phyloP scores from a whole-genome alignment of 345 rosid species.

The Populus simonii region DNA sequence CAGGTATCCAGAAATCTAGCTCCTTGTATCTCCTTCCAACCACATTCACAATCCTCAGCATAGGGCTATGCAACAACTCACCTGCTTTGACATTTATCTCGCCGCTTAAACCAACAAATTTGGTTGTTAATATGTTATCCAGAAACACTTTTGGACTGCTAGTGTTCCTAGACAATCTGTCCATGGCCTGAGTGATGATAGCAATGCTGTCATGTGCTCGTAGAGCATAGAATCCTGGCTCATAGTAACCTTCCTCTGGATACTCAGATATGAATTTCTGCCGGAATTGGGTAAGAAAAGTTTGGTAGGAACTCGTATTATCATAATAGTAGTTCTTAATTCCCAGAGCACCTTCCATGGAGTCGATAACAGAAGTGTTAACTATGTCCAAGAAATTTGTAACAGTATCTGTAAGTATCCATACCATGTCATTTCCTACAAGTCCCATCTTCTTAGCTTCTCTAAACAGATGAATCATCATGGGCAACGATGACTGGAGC shows the following conservation, averaged over 20 bases:
- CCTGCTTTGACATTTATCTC: slow-evolving; percentile 28
- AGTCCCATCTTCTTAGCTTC: slow-evolving; percentile 39
- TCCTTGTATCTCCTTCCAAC: slow-evolving; percentile 41
- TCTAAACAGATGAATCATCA: slow-evolving; percentile 35
- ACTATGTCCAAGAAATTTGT: slow-evolving; percentile 31
- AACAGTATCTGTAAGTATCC: slow-evolving; percentile 40
- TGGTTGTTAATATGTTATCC: slow-evolving; percentile 12
- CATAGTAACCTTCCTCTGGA: slow-evolving; percentile 26
- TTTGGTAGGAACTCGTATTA: slow-evolving; percentile 3
- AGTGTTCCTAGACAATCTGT: not conserved
- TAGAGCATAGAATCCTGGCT: slow-evolving; percentile 36
- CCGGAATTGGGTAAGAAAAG: slow-evolving; percentile 25
- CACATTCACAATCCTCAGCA: slow-evolving; percentile 33
- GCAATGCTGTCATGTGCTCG: slow-evolving; percentile 42
- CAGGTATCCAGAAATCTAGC: slow-evolving; percentile 40
- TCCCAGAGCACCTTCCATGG: slow-evolving; percentile 48
- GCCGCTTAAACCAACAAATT: slow-evolving; percentile 46
- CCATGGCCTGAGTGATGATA: slow-evolving; percentile 16
- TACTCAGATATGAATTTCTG: slow-evolving; percentile 15
- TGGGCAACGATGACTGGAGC: slow-evolving; percentile 38
- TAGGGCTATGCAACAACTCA: not conserved
- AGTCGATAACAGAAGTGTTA: slow-evolving; percentile 35
- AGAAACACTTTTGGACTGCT: slow-evolving; percentile 9
- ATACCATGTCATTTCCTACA: slow-evolving; percentile 34
- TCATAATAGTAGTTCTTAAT: slow-evolving; percentile 30